Evolutionary conservation across 1,284 basidiomycete genomes (phyloP).

Genomic region (Moesziomyces globuligerus): DNA sequence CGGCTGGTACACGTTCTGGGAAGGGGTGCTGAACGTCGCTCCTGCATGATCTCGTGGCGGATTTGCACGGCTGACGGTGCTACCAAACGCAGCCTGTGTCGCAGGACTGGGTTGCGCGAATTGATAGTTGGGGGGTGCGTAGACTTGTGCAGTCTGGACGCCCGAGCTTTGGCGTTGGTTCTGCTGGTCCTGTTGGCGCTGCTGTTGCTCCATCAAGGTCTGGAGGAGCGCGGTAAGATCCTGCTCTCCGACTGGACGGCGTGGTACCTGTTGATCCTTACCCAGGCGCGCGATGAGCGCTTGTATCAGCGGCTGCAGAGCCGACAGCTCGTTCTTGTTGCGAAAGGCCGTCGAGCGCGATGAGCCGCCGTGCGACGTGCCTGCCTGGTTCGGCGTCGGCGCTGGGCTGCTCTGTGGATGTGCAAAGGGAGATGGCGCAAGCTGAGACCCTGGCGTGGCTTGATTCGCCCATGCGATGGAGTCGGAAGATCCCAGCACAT

Average conservation of each 20-base stretch:
- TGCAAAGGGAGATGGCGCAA: conserved; percentile 33
- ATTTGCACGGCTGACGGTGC: not conserved
- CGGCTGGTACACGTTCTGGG: conserved; percentile 7
- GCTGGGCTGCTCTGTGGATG: conserved; percentile 41
- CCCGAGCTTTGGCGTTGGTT: not conserved
- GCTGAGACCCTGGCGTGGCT: conserved; percentile 33
- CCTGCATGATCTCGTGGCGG: not conserved
- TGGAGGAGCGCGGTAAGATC: conserved; percentile 56
- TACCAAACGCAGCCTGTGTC: conserved; percentile 2
- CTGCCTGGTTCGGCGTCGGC: conserved; percentile 17
- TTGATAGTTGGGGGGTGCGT: not conserved
- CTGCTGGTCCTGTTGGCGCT: conserved; percentile 30
- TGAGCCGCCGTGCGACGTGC: not conserved
- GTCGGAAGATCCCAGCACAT: conserved; percentile 54
- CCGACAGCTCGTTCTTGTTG: conserved; percentile 26
- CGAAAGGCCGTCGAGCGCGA: conserved; percentile 2
- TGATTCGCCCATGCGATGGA: conserved; percentile 43
- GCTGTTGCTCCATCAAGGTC: conserved; percentile 53
- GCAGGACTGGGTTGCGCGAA: conserved; percentile 3
- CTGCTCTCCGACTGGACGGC: conserved; percentile 44
- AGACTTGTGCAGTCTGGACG: not conserved
- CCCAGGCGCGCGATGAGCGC: conserved; percentile 42
- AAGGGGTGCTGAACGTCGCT: not conserved
- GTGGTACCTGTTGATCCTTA: conserved; percentile 35
- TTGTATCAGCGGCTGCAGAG: conserved; percentile 48